Percentiles rank a stretch among this genome's conserved stretches.
phyloP scores from a whole-genome alignment of 2,329 filamentous ascomycete genomes.

The Fusarium nematophilum region DNA sequence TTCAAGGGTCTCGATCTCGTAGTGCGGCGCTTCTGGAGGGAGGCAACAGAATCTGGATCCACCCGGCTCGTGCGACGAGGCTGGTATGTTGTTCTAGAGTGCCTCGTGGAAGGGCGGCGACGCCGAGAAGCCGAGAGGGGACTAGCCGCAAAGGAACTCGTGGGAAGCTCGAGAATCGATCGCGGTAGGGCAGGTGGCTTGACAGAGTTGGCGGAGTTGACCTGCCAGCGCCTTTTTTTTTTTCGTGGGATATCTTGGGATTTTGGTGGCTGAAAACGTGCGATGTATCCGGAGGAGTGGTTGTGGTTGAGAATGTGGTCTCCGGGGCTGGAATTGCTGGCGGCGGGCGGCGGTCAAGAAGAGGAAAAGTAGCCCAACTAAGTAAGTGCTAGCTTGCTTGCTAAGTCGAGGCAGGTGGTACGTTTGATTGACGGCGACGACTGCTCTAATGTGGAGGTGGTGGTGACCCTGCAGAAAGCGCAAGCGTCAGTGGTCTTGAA shows the following conservation, averaged over 20 bases:
- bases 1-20: conserved; percentile 33
- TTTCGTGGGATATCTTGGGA: conserved; percentile 6
- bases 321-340: conserved; percentile 17
- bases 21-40: conserved; percentile 29
- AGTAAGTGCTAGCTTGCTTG: conserved; percentile 26
- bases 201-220: background rate
- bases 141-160: conserved; percentile 26
- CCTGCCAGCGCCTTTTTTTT: conserved; percentile 1
- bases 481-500: conserved; percentile 20
- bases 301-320: conserved; percentile 12
- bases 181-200: conserved; percentile 25
- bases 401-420: conserved; percentile 20
- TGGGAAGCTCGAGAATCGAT: conserved; percentile 12
- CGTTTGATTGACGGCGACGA: conserved; percentile 6
- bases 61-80: conserved; percentile 30
- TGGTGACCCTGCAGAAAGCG: conserved; percentile 15
- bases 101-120: conserved; percentile 29
- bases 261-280: conserved; percentile 18
- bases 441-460: conserved; percentile 12
- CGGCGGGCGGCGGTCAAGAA: conserved; percentile 31
- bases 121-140: conserved; percentile 34
- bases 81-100: conserved; percentile 32
- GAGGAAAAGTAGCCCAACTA: background rate
- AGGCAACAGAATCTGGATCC: conserved; percentile 31
- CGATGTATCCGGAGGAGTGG: conserved; percentile 16